Percentiles rank a stretch among this genome's conserved stretches.
These are phyloP conservation scores for Amanita muscaria DNA, from an alignment of 768 basidiomycete genomes.

Conservation along the genomic window DNA sequence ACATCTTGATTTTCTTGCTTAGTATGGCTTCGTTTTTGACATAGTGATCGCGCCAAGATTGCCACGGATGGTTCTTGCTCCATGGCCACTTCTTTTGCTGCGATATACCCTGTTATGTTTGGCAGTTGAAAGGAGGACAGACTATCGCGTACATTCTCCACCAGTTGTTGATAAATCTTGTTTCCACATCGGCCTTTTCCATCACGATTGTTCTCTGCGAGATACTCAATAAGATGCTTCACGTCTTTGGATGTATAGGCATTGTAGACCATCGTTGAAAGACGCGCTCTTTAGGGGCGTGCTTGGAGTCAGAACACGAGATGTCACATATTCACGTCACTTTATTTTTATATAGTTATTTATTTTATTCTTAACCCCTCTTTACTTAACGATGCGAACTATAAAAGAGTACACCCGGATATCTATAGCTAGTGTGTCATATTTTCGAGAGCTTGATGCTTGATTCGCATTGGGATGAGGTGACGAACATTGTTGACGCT, in stretches of 20 bases:
- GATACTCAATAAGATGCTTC: slow-evolving; percentile 31
- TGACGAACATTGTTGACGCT: neutral
- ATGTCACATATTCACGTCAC: neutral
- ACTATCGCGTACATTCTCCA: slow-evolving; percentile 34
- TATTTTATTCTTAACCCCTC: too few species aligned
- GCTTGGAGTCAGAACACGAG: slow-evolving; percentile 1
- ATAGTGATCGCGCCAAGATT: slow-evolving; percentile 62
- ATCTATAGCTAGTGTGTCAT: too few species aligned
- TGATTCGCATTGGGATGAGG: too few species aligned
- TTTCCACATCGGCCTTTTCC: slow-evolving; percentile 36
- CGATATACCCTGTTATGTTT: neutral
- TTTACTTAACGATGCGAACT: too few species aligned
- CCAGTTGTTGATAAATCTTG: slow-evolving; percentile 32
- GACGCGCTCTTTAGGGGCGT: neutral
- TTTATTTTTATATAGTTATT: too few species aligned
- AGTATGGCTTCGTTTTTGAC: slow-evolving; percentile 33
- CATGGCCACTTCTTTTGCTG: slow-evolving; percentile 43
- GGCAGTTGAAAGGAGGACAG: neutral
- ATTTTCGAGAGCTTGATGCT: too few species aligned
- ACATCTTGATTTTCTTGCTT: slow-evolving; percentile 31
- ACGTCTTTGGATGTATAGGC: slow-evolving; percentile 34
- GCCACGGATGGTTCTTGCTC: slow-evolving; percentile 42
- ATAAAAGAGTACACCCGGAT: too few species aligned
- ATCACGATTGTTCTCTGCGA: slow-evolving; percentile 40
- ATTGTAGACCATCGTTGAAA: slow-evolving; percentile 12